Conservation (phyloP, 148 eudicot species). For the Euryodendron excelsum region DNA sequence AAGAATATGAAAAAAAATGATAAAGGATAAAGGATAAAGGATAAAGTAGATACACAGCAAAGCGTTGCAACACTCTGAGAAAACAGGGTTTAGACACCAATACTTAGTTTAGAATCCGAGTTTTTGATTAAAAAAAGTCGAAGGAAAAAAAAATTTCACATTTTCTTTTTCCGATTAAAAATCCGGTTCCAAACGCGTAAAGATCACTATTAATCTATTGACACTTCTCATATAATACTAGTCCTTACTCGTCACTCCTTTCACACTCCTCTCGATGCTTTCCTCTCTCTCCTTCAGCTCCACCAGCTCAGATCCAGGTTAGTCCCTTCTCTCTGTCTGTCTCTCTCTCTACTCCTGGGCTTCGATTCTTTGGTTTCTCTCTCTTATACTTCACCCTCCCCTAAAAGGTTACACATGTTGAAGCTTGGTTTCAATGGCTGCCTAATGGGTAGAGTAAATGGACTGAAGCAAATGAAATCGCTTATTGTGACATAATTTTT, state of each 20-base stretch:
- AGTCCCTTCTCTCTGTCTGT: background rate
- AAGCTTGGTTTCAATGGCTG: background rate
- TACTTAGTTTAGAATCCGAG: too few species aligned
- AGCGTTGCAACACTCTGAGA: background rate
- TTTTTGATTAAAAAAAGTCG: too few species aligned
- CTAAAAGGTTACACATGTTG: background rate
- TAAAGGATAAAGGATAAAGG: background rate
- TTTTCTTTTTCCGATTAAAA: too few species aligned
- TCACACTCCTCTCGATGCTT: background rate
- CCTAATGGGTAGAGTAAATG: background rate
- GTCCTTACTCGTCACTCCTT: background rate
- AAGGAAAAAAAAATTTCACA: too few species aligned
- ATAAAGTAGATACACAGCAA: slow-evolving; percentile 9
- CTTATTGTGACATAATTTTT: too few species aligned
- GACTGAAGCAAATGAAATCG: too few species aligned
- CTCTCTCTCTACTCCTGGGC: background rate
- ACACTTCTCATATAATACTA: too few species aligned
- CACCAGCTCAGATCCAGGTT: slow-evolving; percentile 9
- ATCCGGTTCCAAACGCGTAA: too few species aligned
- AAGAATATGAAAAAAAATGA: background rate
- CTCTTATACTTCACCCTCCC: background rate
- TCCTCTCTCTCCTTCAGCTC: background rate
- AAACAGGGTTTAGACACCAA: too few species aligned
- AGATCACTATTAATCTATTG: too few species aligned
- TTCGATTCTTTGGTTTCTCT: background rate